A percentile compares a stretch with the other conserved stretches of the same genome.
These are phyloP conservation scores for Volutella citrinella DNA, from an alignment of 2,329 filamentous ascomycete genomes.

Conservation along the genomic window DNA sequence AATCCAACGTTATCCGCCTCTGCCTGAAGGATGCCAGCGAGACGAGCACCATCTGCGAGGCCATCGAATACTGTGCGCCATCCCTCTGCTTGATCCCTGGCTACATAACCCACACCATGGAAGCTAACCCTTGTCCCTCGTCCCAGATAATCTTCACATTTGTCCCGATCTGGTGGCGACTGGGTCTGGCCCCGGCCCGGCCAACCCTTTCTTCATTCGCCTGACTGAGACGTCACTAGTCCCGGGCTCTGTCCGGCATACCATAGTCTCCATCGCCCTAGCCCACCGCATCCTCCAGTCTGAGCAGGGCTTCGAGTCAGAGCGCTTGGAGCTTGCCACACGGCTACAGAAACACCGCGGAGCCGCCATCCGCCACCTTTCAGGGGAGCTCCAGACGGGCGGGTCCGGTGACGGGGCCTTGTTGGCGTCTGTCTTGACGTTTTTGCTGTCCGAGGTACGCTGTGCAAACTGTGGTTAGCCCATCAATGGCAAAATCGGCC, in stretches of 20 bases:
- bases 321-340: conserved; percentile 4
- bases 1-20: conserved; percentile 5
- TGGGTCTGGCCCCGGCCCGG: conserved; percentile 3
- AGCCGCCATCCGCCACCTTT: conserved; percentile 12
- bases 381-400: conserved; percentile 3
- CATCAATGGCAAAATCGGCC: no score
- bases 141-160: conserved; percentile 14
- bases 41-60: conserved; percentile 1
- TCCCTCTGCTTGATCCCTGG: no score
- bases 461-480: no score
- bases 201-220: conserved; percentile 9
- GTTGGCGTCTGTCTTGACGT: conserved; percentile 9
- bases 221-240: conserved; percentile 3
- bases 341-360: conserved; percentile 15
- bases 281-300: conserved; percentile 16
- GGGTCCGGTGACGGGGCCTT: neutral
- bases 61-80: conserved; percentile 11
- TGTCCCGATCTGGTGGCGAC: conserved; percentile 17
- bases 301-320: conserved; percentile 2
- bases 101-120: no score
- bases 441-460: conserved; percentile 16
- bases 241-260: conserved; percentile 8
- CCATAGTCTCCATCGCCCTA: conserved; percentile 10
- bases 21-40: conserved; percentile 3
- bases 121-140: neutral